phyloP scores from a whole-genome alignment of 2,329 filamentous ascomycete genomes.

The Fusarium concolor region DNA sequence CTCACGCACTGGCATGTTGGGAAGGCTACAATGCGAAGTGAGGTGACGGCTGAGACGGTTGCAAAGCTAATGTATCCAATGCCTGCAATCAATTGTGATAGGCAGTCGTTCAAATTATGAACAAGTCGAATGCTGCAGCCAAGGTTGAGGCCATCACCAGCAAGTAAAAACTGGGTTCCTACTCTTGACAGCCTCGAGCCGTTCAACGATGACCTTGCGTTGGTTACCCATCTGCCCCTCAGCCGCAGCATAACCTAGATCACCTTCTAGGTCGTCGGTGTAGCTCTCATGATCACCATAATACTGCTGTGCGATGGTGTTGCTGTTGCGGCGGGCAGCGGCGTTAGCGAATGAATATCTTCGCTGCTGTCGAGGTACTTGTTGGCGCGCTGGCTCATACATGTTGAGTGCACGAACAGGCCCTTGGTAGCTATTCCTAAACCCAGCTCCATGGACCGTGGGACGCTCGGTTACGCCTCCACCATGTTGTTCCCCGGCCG shows the following conservation, averaged over 20 bases:
- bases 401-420: constrained; percentile 56
- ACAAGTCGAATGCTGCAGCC: background rate
- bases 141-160: constrained; percentile 70
- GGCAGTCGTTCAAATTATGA: background rate
- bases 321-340: constrained; percentile 60
- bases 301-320: constrained; percentile 65
- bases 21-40: constrained; percentile 12
- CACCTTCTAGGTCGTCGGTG: constrained; percentile 86
- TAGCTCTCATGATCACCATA: constrained; percentile 68
- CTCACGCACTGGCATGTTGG: constrained; percentile 3
- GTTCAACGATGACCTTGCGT: constrained; percentile 95
- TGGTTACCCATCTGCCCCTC: constrained; percentile 92
- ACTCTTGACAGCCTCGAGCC: constrained; percentile 94
- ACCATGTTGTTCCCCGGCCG: constrained; percentile 30
- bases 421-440: constrained; percentile 56
- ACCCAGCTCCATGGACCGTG: constrained; percentile 30
- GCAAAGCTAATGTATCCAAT: background rate
- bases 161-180: constrained; percentile 97
- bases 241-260: constrained; percentile 93
- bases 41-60: constrained; percentile 3
- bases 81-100: background rate
- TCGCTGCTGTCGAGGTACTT: constrained; percentile 57
- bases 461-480: constrained; percentile 40
- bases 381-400: constrained; percentile 58
- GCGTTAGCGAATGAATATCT: constrained; percentile 66